A percentile compares a stretch with the other conserved stretches of the same genome.
Conservation (phyloP, 352 stramenopile species). For the Chrysophaeum taylorii region DNA sequence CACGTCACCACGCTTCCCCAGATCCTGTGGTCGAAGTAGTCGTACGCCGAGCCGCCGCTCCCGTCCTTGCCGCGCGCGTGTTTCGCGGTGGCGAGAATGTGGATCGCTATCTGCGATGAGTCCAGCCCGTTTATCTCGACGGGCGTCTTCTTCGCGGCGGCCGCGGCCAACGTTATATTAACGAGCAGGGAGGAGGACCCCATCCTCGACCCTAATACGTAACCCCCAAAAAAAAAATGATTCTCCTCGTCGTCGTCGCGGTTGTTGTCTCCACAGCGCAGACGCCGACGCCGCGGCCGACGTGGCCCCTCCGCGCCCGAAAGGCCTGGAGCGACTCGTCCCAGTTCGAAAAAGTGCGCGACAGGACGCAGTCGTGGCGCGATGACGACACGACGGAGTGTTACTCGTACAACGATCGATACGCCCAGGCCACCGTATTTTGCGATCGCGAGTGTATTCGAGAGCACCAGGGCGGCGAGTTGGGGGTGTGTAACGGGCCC, state of each 20-base stretch:
- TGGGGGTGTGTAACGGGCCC: neutral
- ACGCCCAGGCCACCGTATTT: neutral
- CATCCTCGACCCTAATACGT: too few species aligned
- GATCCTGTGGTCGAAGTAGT: neutral
- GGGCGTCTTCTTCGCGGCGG: too few species aligned
- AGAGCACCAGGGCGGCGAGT: neutral
- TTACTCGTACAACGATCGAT: neutral
- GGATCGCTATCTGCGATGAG: neutral
- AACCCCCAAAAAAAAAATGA: too few species aligned
- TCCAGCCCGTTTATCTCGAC: neutral
- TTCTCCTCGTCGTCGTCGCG: too few species aligned
- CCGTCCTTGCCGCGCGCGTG: neutral
- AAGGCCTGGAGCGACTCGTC: too few species aligned
- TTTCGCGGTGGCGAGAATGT: neutral
- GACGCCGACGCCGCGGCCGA: too few species aligned
- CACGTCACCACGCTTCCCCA: neutral
- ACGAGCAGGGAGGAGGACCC: too few species aligned
- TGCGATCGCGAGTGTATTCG: neutral
- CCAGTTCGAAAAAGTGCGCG: too few species aligned
- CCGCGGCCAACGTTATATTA: too few species aligned
- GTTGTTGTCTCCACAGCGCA: too few species aligned
- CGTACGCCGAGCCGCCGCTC: neutral
- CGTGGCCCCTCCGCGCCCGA: too few species aligned
- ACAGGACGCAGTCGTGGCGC: too few species aligned
- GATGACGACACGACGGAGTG: neutral